Evolutionary conservation across 1,284 basidiomycete genomes (phyloP), one percentile per base, ranked within the genome.

Genomic region (Meira miltonrushii): DNA sequence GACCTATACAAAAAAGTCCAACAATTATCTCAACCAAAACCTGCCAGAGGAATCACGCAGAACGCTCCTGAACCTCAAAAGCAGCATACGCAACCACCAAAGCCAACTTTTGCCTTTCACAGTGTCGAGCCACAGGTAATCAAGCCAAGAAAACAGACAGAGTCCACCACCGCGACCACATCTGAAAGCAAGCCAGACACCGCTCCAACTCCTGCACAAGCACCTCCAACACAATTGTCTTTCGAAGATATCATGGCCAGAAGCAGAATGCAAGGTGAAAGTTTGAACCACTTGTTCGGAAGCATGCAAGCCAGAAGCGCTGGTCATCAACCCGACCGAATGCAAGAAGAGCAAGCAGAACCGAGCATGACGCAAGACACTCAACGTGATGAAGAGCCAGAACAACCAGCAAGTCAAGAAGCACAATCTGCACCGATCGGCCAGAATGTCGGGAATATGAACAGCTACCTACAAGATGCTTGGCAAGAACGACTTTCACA

Each of bases 171-270:
- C 23, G 25, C 49, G 9, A 15, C 17, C 8, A 15, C 50, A 37
- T 37, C 13, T 25, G 28, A 44, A 25, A 25, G 17, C 17, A 44
- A 17, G 43, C 17, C 3, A 44, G 43, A 25, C 43, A 4, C 17
- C 43, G 3, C 17, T 44, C 3, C 17, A 2, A 25, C 43, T 25
- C 17, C 17, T 17, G 43, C 17, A 17, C 4, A 44, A 25, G 43
- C 17, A 25, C 43, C 43, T 44, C 17, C 17, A 44, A 9, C 13
- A n/a, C 38, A 39, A 39, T 48, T 21, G 8, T 39, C 40, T 37
- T 56, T 43, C n/a, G 55, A 56, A 15, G 41, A 43, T 15, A 21
- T 56, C 2, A 56, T 56, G 55, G 44, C 44, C 9, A 25, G 55
- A 21, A 48, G 40, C 15, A 15, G 55, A 6, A 49, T 49, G 40